Evolutionary conservation across 83 land plant species (phyloP).

Genomic region (Picea abies): DNA sequence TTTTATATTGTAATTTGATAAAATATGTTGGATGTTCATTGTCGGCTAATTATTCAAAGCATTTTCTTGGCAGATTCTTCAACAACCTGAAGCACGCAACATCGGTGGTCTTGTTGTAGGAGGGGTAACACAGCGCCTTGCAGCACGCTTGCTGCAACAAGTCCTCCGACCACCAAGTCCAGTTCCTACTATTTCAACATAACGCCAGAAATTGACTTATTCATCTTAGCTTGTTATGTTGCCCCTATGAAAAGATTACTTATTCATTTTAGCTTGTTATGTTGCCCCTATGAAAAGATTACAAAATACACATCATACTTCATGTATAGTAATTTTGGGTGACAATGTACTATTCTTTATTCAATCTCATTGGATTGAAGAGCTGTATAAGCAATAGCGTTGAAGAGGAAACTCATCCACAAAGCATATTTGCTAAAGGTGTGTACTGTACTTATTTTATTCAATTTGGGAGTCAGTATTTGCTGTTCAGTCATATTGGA

Average conservation of each 20-base stretch:
- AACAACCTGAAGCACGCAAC: conserved; percentile 83
- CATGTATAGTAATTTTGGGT: conserved; percentile 3
- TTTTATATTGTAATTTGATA: not conserved
- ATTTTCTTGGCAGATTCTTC: conserved; percentile 63
- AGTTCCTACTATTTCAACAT: conserved; percentile 28
- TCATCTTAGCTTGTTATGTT: not conserved
- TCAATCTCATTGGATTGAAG: conserved; percentile 1
- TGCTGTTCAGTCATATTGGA: conserved; percentile 1
- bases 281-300: not conserved
- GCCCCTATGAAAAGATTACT: not conserved
- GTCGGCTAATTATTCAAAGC: not conserved
- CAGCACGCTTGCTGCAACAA: conserved; percentile 95
- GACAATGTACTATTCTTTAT: conserved; percentile 7
- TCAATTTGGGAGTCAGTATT: not conserved
- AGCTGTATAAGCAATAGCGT: not conserved
- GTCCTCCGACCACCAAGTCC: conserved; percentile 56
- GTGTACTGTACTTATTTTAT: not conserved
- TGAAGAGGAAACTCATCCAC: not conserved
- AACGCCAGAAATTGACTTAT: not conserved
- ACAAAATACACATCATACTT: not conserved
- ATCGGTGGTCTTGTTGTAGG: conserved; percentile 82
- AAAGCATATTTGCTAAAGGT: not conserved
- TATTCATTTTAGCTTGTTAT: not conserved
- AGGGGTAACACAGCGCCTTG: conserved; percentile 85
- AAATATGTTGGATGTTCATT: not conserved